Conservation (phyloP, 441 rosid genomes). For the Bocquillonia castaneifolia region DNA sequence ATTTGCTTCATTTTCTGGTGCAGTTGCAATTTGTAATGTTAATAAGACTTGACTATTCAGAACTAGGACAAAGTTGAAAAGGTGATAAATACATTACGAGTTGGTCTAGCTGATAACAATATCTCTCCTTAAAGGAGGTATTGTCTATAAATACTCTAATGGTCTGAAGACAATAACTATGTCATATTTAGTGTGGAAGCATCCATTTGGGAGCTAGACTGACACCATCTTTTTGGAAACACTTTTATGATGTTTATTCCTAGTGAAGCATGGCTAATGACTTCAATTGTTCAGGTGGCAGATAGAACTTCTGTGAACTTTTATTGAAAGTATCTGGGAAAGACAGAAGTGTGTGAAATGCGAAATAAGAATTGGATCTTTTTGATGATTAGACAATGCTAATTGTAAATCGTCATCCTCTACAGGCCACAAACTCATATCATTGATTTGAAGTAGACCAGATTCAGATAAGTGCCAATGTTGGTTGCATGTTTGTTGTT, state of each 20-base stretch:
- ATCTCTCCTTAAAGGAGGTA: background rate
- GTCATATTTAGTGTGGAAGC: background rate
- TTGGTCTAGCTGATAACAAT: background rate
- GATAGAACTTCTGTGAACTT: too few relatives aligned
- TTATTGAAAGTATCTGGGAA: too few relatives aligned
- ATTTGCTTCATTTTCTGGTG: background rate
- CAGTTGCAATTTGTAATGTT: too few relatives aligned
- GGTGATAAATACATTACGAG: background rate
- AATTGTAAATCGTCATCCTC: background rate
- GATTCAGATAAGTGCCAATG: background rate
- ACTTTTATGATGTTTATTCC: background rate
- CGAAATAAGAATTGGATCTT: conserved; percentile 2
- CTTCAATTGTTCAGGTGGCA: background rate
- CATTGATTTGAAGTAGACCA: background rate
- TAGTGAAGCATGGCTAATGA: background rate
- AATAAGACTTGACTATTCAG: too few relatives aligned
- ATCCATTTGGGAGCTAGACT: background rate
- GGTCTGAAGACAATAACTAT: background rate
- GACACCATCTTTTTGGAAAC: background rate
- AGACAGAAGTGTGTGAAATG: background rate
- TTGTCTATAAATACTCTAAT: background rate
- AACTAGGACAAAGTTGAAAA: background rate
- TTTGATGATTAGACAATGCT: background rate
- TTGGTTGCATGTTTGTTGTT: background rate
- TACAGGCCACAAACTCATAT: too few relatives aligned